These are phyloP conservation scores for Ettlia oleoabundans DNA, from an alignment of 139 green algal species.

Conservation along the genomic window DNA sequence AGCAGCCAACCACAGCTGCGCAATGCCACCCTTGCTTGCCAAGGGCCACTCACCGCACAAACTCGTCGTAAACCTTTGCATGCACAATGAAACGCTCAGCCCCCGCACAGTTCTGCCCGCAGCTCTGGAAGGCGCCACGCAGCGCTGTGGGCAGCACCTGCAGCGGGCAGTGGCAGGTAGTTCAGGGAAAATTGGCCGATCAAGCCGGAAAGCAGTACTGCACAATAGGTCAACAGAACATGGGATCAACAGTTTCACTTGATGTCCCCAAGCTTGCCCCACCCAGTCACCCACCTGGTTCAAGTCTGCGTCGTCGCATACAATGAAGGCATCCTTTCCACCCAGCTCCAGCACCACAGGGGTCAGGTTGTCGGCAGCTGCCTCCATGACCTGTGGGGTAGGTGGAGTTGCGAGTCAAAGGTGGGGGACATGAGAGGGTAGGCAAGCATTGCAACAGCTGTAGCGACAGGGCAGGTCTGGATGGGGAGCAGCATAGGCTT, in stretches of 20 bases:
- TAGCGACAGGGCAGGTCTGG: too few species aligned
- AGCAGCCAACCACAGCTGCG: too few species aligned
- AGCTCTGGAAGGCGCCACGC: slow-evolving; percentile 91
- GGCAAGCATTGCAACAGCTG: too few species aligned
- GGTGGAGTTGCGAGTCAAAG: too few species aligned
- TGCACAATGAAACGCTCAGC: slow-evolving; percentile 97
- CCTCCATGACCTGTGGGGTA: slow-evolving; percentile 72
- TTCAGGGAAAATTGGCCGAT: background rate
- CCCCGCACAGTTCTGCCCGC: slow-evolving; percentile 96
- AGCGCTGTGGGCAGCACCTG: slow-evolving; percentile 85
- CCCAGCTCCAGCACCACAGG: slow-evolving; percentile 97
- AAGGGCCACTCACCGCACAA: slow-evolving; percentile 49
- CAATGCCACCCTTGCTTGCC: too few species aligned
- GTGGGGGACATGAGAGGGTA: background rate
- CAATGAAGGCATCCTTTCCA: slow-evolving; percentile 96
- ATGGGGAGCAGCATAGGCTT: too few species aligned
- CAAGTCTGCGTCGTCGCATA: slow-evolving; percentile 91
- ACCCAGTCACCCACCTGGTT: slow-evolving; percentile 56
- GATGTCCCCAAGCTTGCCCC: too few species aligned
- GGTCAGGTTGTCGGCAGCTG: slow-evolving; percentile 82
- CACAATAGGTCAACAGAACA: too few species aligned
- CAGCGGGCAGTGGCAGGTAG: background rate
- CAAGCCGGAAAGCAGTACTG: too few species aligned
- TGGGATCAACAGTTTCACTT: too few species aligned
- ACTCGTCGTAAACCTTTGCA: slow-evolving; percentile 62